Percentiles rank a stretch among this genome's conserved stretches.
Conservation (phyloP, 306 rosid species). For the Gynostemma pentaphyllum region DNA sequence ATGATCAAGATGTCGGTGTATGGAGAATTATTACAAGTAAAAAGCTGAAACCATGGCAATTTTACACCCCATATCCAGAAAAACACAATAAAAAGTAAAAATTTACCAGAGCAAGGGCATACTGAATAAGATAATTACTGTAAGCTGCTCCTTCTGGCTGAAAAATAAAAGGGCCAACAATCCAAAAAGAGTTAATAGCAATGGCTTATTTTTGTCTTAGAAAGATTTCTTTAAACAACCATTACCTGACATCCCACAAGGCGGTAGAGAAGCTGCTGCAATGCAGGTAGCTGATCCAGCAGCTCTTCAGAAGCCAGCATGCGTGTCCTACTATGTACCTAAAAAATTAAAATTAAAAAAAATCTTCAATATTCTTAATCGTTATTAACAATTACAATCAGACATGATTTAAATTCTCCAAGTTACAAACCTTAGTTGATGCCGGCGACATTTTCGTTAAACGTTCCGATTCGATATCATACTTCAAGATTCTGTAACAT, state of each 20-base stretch:
- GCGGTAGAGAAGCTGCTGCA: constrained; percentile 82
- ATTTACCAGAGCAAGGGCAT: constrained; percentile 87
- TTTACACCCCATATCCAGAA: background rate
- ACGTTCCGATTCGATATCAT: constrained; percentile 75
- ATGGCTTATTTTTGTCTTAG: background rate
- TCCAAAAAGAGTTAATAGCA: background rate
- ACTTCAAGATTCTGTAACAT: constrained; percentile 57
- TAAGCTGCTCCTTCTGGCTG: constrained; percentile 92
- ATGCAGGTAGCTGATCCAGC: constrained; percentile 73
- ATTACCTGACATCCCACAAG: constrained; percentile 71
- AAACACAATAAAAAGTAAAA: background rate
- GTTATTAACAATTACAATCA: background rate
- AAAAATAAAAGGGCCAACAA: constrained; percentile 12
- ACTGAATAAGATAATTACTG: constrained; percentile 69
- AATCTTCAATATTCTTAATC: constrained; percentile 12
- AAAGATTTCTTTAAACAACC: background rate
- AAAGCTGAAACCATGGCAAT: background rate
- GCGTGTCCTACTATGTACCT: constrained; percentile 59
- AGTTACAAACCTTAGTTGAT: constrained; percentile 34
- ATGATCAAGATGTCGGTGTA: background rate
- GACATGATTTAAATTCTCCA: background rate
- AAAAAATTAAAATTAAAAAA: constrained; percentile 19
- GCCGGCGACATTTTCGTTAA: constrained; percentile 37
- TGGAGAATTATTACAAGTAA: background rate
- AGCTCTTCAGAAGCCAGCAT: constrained; percentile 37